Conservation (phyloP, 768 basidiomycete species). For the Boletellus ananas region DNA sequence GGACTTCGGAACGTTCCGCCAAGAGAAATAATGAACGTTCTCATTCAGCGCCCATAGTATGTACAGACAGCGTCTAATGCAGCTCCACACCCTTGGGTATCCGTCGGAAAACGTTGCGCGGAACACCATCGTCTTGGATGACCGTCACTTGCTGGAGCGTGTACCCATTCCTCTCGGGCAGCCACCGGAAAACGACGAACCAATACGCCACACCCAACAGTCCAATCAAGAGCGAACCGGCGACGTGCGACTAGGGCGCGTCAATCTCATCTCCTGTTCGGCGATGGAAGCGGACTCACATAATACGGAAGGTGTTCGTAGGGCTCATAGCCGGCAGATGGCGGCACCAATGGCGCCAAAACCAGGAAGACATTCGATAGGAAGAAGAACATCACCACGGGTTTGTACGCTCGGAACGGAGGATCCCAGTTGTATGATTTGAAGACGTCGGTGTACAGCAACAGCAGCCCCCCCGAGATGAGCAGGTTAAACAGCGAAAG, state of each 20-base stretch:
- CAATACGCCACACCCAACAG: slow-evolving; percentile 53
- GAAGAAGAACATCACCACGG: slow-evolving; percentile 51
- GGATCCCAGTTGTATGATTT: slow-evolving; percentile 54
- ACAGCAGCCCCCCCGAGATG: slow-evolving; percentile 58
- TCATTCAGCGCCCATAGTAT: no score
- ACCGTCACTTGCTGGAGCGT: slow-evolving; percentile 44
- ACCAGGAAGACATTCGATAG: slow-evolving; percentile 63
- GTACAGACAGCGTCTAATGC: neutral
- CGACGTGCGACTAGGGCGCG: slow-evolving; percentile 44
- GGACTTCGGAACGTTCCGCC: slow-evolving; percentile 4
- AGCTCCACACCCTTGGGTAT: slow-evolving; percentile 20
- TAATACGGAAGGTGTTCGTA: slow-evolving; percentile 67
- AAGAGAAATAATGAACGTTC: no score
- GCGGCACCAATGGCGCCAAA: slow-evolving; percentile 62
- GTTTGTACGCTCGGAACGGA: slow-evolving; percentile 56
- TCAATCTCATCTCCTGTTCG: neutral
- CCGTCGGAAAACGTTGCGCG: slow-evolving; percentile 49
- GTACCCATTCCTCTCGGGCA: slow-evolving; percentile 48
- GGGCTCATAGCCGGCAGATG: slow-evolving; percentile 43
- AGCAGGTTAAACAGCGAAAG: slow-evolving; percentile 53
- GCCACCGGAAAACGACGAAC: slow-evolving; percentile 49
- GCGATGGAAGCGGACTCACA: slow-evolving; percentile 38
- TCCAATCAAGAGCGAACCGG: slow-evolving; percentile 45
- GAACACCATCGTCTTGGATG: slow-evolving; percentile 53
- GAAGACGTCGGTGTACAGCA: slow-evolving; percentile 50